Base-by-base conservation (phyloP, 495 filamentous ascomycete species). In the Aspergillus biplanus region DNA sequence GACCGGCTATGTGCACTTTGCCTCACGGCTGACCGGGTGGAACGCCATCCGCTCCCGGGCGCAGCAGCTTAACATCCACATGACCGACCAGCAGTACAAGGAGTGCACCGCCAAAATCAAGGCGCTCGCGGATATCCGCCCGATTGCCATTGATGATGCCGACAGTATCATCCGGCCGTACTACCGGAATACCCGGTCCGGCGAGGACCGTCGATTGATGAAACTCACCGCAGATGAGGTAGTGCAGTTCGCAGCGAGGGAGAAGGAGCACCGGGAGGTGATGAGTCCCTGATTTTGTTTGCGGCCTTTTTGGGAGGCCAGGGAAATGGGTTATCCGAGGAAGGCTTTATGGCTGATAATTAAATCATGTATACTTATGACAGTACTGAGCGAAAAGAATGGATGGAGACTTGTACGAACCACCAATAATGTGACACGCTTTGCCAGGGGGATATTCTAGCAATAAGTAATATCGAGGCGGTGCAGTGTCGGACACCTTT, bases 61-160 rank as follows among this genome's bases (percentile, higher is more conserved):
- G 13, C 37, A 39, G 37, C 37, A 39, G 37, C 37, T 39, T 1
- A 39, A 39, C 37, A 39, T 39, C 37, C 7, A 39, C 37, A 39
- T 39, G 13, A 39, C 91, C 1, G 93, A 97, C 68, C 86, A 82
- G 13, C 90, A 97, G 73, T 89, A 90, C 86, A 97, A 97, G 86
- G 83, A 89, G 70, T 89, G 90, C 69, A 98, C 93, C 33, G 84
- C 87, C 72, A 96, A 96, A 87, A 93, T 97, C 77, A 98, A 98
- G 89, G 85, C 86, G 48, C 76, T 98, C 70, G 93, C 92, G 56
- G 94, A 97, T 71, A 86, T 97, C 33, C 80, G 92, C 44, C 90
- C 90, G 58, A 86, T 96, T 58, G 90, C 92, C 50, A 87, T 97
- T 65, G 94, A 98, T 74, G 93, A 97, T 74, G 89, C 92, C 48